Evolutionary conservation across 139 green algal genomes (phyloP).

Genomic region (Micractinium sp.): DNA sequence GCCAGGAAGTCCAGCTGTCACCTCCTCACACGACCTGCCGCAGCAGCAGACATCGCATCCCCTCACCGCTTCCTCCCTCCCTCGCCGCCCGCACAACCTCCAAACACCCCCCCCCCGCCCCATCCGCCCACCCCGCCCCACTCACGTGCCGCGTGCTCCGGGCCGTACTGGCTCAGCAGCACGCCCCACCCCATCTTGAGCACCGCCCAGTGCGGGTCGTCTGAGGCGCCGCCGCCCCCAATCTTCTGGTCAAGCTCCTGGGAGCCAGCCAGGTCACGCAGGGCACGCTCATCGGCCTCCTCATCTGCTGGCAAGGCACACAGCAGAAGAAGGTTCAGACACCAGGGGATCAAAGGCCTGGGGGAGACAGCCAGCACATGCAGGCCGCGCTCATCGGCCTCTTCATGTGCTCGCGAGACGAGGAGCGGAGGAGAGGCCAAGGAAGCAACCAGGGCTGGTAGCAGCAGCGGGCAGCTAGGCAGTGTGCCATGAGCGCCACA

Average conservation of each 20-base stretch:
- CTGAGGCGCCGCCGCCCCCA: not conserved
- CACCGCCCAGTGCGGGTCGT: constrained; percentile 34
- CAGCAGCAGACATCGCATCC: not conserved
- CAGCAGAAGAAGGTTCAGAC: too few species aligned
- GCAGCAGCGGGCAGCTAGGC: not conserved
- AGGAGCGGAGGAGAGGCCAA: too few species aligned
- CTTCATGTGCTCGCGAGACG: too few species aligned
- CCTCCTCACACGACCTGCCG: not conserved
- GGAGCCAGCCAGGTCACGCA: constrained; percentile 34
- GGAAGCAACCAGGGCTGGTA: too few species aligned
- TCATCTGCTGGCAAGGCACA: too few species aligned
- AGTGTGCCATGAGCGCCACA: not conserved
- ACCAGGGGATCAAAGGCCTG: too few species aligned
- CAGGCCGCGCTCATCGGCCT: too few species aligned
- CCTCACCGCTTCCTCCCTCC: not conserved
- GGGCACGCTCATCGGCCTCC: constrained; percentile 18
- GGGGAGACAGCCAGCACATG: too few species aligned
- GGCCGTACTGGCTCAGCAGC: constrained; percentile 46
- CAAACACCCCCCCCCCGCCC: not conserved
- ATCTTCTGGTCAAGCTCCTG: constrained; percentile 44
- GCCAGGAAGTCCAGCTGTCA: not conserved
- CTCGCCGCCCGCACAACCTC: not conserved
- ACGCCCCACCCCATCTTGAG: constrained; percentile 66
- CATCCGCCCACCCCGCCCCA: not conserved
- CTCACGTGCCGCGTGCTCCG: constrained; percentile 18